Evolutionary conservation across 768 basidiomycete genomes (phyloP).

Genomic region (Russula sp.): DNA sequence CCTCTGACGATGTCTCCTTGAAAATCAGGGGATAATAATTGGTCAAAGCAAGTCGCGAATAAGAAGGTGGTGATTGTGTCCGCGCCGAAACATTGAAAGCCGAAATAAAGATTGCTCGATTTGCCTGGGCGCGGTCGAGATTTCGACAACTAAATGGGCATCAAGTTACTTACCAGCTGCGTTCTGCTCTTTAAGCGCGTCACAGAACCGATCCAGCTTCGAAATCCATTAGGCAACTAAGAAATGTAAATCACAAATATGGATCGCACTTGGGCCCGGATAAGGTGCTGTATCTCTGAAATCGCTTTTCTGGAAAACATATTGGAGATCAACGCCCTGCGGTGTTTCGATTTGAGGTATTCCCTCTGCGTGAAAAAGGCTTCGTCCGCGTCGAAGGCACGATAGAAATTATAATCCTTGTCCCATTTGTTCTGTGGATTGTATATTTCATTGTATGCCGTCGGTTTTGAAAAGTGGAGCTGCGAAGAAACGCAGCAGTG

Average conservation of each 20-base stretch:
- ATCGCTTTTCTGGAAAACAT: slow-evolving; percentile 43
- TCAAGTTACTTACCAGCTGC: slow-evolving; percentile 2
- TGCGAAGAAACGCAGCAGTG: background rate
- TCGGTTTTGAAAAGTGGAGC: slow-evolving; percentile 21
- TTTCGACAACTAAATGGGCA: background rate
- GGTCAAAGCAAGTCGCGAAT: slow-evolving; percentile 39
- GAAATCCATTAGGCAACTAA: background rate
- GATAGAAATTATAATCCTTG: slow-evolving; percentile 43
- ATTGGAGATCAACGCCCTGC: slow-evolving; percentile 37
- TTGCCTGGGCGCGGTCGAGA: background rate
- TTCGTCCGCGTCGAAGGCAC: slow-evolving; percentile 38
- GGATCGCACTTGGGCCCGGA: slow-evolving; percentile 37
- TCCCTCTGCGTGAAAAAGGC: slow-evolving; percentile 41
- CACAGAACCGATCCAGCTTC: slow-evolving; percentile 39
- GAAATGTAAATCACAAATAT: background rate
- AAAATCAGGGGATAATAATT: slow-evolving; percentile 39
- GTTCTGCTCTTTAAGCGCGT: slow-evolving; percentile 11
- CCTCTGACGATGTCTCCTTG: slow-evolving; percentile 37
- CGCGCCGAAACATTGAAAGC: slow-evolving; percentile 43
- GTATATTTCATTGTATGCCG: slow-evolving; percentile 23
- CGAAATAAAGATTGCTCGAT: slow-evolving; percentile 41
- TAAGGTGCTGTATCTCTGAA: slow-evolving; percentile 37
- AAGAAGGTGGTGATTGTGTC: slow-evolving; percentile 47
- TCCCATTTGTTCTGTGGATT: slow-evolving; percentile 34
- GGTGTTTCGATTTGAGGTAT: slow-evolving; percentile 38